Evolutionary conservation across 495 filamentous ascomycete genomes (phyloP).

Genomic region (Podospora pseudoanserina): DNA sequence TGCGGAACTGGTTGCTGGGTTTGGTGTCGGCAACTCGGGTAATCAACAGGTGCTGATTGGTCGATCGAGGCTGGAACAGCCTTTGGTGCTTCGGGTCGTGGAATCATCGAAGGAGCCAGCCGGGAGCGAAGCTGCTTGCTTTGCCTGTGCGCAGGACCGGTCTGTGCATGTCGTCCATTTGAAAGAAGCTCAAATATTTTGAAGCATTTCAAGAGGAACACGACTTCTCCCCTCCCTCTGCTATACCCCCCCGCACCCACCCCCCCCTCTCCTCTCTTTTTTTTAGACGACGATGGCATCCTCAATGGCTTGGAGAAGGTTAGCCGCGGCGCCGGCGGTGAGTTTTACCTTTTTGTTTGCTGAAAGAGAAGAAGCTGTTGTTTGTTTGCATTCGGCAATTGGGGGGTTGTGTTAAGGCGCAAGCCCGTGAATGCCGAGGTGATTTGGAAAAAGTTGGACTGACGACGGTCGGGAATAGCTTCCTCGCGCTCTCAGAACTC

Average conservation of each 20-base stretch:
- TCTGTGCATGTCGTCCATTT: slow-evolving; percentile 8
- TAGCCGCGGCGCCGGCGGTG: slow-evolving; percentile 44
- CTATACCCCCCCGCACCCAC: too few relatives aligned
- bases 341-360: slow-evolving; percentile 24
- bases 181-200: slow-evolving; percentile 31
- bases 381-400: not conserved
- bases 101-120: slow-evolving; percentile 14
- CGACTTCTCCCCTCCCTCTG: slow-evolving; percentile 11
- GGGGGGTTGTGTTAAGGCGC: not conserved
- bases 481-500: slow-evolving; percentile 43
- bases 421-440: slow-evolving; percentile 15
- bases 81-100: slow-evolving; percentile 24
- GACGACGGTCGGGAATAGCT: slow-evolving; percentile 32
- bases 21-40: slow-evolving; percentile 34
- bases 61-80: slow-evolving; percentile 6
- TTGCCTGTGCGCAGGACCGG: too few relatives aligned
- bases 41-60: slow-evolving; percentile 30
- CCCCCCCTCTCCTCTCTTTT: slow-evolving; percentile 23
- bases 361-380: too few relatives aligned
- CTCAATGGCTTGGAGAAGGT: slow-evolving; percentile 50
- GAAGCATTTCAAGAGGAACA: not conserved
- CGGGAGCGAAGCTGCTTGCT: not conserved
- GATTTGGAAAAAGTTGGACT: not conserved
- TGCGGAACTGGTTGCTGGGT: slow-evolving; percentile 13
- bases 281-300: slow-evolving; percentile 45